A percentile compares a stretch with the other conserved stretches of the same genome.
Evolutionary conservation across 805 yeast species (phyloP).

Genomic region (Barnettozyma populi): DNA sequence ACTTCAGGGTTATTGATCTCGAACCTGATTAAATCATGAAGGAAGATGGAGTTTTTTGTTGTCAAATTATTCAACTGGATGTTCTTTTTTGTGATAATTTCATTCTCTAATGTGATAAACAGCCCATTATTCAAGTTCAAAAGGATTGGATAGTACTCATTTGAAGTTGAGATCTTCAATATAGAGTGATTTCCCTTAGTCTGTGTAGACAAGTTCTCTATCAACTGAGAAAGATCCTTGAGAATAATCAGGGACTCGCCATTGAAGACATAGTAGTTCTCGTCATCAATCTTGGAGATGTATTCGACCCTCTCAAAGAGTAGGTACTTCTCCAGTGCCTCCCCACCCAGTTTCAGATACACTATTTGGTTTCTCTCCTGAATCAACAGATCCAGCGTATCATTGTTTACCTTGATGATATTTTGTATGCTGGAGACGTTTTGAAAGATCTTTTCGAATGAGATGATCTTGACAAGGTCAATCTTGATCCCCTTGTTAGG

Average conservation of each 20-base stretch:
- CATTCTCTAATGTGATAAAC: conserved; percentile 38
- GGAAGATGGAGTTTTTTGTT: conserved; percentile 35
- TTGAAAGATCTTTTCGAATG: conserved; percentile 16
- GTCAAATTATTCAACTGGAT: conserved; percentile 30
- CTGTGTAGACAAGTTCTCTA: not conserved
- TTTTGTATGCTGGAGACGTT: conserved; percentile 8
- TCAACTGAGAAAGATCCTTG: conserved; percentile 13
- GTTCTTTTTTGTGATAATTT: conserved; percentile 24
- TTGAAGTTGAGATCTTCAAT: conserved; percentile 24
- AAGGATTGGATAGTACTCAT: conserved; percentile 24
- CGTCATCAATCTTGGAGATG: conserved; percentile 20
- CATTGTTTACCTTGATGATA: conserved; percentile 11
- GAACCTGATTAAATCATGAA: conserved; percentile 41
- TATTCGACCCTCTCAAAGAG: conserved; percentile 24
- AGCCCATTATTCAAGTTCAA: conserved; percentile 28
- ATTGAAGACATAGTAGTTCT: conserved; percentile 31
- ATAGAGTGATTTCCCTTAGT: conserved; percentile 13
- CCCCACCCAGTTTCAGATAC: conserved; percentile 11
- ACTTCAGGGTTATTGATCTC: conserved; percentile 27
- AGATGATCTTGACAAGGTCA: conserved; percentile 16
- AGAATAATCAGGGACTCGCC: conserved; percentile 32
- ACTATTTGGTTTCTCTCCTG: conserved; percentile 24
- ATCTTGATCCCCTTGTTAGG: conserved; percentile 15
- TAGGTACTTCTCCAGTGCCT: conserved; percentile 12
- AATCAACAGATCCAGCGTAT: conserved; percentile 19